Base-by-base conservation (phyloP, 352 stramenopile genomes). In the Globisporangium parvum region DNA sequence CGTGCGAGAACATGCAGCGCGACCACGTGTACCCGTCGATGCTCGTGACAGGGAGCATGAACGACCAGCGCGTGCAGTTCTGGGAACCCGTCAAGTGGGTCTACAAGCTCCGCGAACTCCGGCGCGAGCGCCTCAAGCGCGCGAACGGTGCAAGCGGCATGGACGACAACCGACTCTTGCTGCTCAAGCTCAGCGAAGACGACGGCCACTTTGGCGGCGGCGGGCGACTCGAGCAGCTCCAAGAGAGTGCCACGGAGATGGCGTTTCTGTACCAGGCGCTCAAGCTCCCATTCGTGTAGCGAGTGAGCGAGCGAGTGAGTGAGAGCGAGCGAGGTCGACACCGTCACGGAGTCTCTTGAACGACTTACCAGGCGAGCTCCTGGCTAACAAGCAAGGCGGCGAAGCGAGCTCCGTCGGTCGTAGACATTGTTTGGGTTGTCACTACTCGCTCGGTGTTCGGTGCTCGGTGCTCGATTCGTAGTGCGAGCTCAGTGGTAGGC, bases 81-180 rank as follows among this genome's bases (percentile, higher is more conserved):
- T 96, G 83, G 82, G 81, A 95, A 47, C 86, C 84, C n/a, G 74
- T 91, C 37, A 93, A 91, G 33, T 94, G 78, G 78, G 67, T 94
- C 26, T 84, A 87, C 57, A 71, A 82, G 47, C 69, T 95, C 50
- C 83, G 85, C 1, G 67, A 76, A 41, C 58, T 84, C 5, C 73
- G 84, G 37, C 63, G 72, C 0, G 63, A 44, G 5, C 23, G 46
- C 15, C 44, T 45, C 18, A 35, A 37, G 17, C 44, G 47, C 21
- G 23, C 14, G 37, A 48, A 53, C 3, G 6, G 35, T 6, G 10
- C 17, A 3, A 24, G 14, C 15, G n/a, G 1, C 18, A 20, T 15
- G 6, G 44, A 39, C 39, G 53, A 71, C 14, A 64, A 55, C 18
- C 63, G 46, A 20, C 52, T 87, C 2, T 58, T 87, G 62, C 20